Evolutionary conservation across 2,329 filamentous ascomycete species (phyloP).

Genomic region (Fusarium tricinctum): DNA sequence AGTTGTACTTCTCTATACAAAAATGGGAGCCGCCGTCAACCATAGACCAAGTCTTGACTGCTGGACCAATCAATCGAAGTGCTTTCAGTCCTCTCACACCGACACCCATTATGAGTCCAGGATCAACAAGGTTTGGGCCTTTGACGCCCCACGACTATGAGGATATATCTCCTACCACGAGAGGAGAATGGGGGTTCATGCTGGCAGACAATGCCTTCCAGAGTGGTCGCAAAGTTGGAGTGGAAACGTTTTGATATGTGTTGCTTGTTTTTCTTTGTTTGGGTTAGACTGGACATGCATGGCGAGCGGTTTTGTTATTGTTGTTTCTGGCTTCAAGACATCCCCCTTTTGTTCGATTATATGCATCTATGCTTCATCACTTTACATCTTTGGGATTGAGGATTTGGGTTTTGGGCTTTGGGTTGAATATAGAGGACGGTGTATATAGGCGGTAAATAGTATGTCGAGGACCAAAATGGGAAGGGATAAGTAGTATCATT

Average conservation of each 20-base stretch:
- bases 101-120: constrained; percentile 44
- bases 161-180: constrained; percentile 73
- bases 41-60: constrained; percentile 62
- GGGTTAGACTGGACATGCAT: constrained; percentile 12
- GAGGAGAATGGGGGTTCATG: constrained; percentile 74
- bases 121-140: constrained; percentile 58
- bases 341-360: constrained; percentile 17
- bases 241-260: constrained; percentile 55
- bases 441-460: constrained; percentile 13
- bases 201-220: constrained; percentile 64
- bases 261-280: constrained; percentile 7
- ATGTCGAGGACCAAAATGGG: constrained; percentile 11
- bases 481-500: constrained; percentile 19
- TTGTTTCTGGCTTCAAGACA: constrained; percentile 19
- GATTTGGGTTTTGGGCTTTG: constrained; percentile 3
- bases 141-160: constrained; percentile 71
- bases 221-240: constrained; percentile 61
- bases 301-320: constrained; percentile 21
- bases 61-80: constrained; percentile 39
- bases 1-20: constrained; percentile 46
- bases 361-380: constrained; percentile 16
- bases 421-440: constrained; percentile 26
- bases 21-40: constrained; percentile 53
- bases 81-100: constrained; percentile 45
- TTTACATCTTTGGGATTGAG: constrained; percentile 15